These are phyloP conservation scores for Wickerhamiella azyma DNA, from an alignment of 805 yeast genomes.

Conservation along the genomic window DNA sequence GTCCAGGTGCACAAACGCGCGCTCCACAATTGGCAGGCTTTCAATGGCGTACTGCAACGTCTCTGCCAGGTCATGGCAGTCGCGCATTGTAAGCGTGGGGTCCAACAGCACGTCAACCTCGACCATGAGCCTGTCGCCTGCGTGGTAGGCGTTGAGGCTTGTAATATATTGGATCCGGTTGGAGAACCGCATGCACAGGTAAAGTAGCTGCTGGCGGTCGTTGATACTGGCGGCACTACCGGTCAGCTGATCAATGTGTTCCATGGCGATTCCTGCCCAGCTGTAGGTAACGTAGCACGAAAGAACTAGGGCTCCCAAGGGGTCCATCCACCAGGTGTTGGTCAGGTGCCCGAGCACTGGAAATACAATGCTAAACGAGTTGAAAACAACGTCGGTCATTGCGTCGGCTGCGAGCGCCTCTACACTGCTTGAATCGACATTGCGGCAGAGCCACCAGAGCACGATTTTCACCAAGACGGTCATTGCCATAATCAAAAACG, in stretches of 20 bases:
- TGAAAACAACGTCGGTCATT: conserved; percentile 61
- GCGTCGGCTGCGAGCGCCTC: conserved; percentile 78
- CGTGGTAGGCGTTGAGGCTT: conserved; percentile 58
- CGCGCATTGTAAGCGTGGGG: conserved; percentile 39
- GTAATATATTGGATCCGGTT: conserved; percentile 51
- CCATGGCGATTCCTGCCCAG: conserved; percentile 54
- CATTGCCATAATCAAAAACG: conserved; percentile 44
- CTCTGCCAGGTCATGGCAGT: conserved; percentile 70
- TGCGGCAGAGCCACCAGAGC: conserved; percentile 52
- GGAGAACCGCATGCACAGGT: conserved; percentile 55
- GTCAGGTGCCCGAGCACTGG: conserved; percentile 46
- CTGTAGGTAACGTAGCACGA: conserved; percentile 48
- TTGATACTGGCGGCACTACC: conserved; percentile 54
- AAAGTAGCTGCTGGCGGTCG: conserved; percentile 53
- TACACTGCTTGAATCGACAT: conserved; percentile 49
- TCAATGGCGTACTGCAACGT: conserved; percentile 70
- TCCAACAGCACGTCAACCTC: conserved; percentile 61
- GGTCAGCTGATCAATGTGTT: conserved; percentile 59
- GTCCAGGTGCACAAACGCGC: conserved; percentile 73
- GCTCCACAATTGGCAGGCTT: conserved; percentile 59
- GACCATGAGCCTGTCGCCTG: conserved; percentile 62
- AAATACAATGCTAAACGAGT: conserved; percentile 54
- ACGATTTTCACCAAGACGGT: conserved; percentile 48
- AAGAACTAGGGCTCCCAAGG: conserved; percentile 54
- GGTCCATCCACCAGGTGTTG: conserved; percentile 57